Percentiles rank a stretch among this genome's conserved stretches.
phyloP scores from a whole-genome alignment of 306 rosid species.

The Rubus parviflorus region DNA sequence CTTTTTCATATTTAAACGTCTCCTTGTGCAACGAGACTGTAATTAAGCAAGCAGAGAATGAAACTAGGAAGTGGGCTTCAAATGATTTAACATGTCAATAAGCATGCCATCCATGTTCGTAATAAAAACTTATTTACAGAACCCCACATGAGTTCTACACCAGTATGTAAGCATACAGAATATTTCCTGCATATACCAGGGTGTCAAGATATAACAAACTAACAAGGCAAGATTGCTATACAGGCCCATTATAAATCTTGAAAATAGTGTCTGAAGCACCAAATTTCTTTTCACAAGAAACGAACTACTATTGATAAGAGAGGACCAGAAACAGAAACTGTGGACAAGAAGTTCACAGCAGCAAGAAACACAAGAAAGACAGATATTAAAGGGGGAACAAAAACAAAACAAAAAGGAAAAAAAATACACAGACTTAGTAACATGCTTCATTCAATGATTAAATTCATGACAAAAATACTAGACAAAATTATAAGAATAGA shows the following conservation, averaged over 20 bases:
- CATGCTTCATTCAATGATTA: background rate
- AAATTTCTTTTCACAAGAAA: background rate
- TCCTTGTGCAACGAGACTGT: background rate
- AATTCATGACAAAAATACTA: no score
- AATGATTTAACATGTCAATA: background rate
- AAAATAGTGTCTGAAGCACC: background rate
- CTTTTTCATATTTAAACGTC: background rate
- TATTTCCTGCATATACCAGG: background rate
- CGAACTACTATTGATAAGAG: background rate
- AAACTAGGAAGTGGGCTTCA: background rate
- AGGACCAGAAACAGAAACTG: background rate
- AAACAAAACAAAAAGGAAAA: no score
- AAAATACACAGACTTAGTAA: background rate
- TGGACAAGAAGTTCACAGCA: background rate
- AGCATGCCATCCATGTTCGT: background rate
- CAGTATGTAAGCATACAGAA: background rate
- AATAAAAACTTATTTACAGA: background rate
- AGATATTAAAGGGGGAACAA: background rate
- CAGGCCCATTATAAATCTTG: background rate
- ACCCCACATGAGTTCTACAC: background rate
- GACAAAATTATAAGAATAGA: no score
- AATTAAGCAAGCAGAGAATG: background rate
- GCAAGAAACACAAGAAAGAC: background rate
- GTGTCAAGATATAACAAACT: background rate
- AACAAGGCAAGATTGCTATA: background rate